Percentiles rank a stretch among this genome's conserved stretches.
phyloP scores from a whole-genome alignment of 2,329 filamentous ascomycete genomes.

The Trichophyton schoenleinii region DNA sequence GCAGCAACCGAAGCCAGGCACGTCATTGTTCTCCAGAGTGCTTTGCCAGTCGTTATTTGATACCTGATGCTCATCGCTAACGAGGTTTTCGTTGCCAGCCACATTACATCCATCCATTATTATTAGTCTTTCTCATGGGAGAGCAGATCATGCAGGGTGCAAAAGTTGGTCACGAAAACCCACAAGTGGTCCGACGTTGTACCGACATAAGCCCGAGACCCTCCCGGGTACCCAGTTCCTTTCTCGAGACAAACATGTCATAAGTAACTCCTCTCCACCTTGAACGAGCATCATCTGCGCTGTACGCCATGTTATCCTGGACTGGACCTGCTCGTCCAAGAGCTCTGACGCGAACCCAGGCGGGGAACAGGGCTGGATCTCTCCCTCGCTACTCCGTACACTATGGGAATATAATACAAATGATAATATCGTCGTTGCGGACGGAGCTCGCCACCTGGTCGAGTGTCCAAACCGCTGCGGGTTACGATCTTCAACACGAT shows the following conservation, averaged over 20 bases:
- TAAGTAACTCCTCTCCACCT: not conserved
- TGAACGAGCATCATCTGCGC: not conserved
- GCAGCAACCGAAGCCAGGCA: not conserved
- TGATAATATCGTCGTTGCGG: too few relatives aligned
- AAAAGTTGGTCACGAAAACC: constrained; percentile 1
- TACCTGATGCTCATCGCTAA: not conserved
- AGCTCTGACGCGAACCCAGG: not conserved
- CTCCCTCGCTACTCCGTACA: too few relatives aligned
- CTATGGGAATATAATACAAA: too few relatives aligned
- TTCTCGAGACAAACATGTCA: not conserved
- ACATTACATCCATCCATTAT: not conserved
- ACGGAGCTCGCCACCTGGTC: not conserved
- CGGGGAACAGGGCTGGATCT: too few relatives aligned
- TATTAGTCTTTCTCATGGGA: not conserved
- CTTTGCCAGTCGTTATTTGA: not conserved
- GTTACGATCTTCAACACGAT: not conserved
- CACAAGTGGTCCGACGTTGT: not conserved
- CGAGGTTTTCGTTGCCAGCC: not conserved
- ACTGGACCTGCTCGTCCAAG: not conserved
- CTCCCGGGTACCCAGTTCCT: not conserved
- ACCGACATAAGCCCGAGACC: not conserved
- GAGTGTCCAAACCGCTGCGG: not conserved
- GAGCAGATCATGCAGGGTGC: not conserved
- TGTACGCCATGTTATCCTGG: not conserved
- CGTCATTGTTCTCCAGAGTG: not conserved